Percentiles rank a stretch among this genome's conserved stretches.
These are phyloP conservation scores for Pilatotrama ljubarskyi DNA, from an alignment of 768 basidiomycete genomes.

Conservation along the genomic window DNA sequence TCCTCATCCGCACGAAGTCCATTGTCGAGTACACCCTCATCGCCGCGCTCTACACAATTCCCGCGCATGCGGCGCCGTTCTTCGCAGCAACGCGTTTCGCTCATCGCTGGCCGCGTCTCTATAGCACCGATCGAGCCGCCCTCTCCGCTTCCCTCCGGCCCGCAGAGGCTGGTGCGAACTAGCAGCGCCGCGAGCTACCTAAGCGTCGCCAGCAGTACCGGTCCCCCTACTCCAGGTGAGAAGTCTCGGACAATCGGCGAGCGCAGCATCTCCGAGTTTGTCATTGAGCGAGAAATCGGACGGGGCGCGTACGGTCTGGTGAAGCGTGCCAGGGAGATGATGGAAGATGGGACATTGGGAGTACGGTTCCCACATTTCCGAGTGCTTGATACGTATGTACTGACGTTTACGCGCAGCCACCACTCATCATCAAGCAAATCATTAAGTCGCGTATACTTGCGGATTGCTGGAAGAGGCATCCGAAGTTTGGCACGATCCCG, in stretches of 20 bases:
- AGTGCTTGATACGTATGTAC: slow-evolving; percentile 6
- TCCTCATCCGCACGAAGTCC: slow-evolving; percentile 34
- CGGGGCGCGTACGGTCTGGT: slow-evolving; percentile 96
- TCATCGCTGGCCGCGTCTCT: slow-evolving; percentile 78
- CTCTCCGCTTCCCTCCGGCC: slow-evolving; percentile 58
- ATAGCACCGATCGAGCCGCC: slow-evolving; percentile 78
- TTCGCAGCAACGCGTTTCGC: slow-evolving; percentile 81
- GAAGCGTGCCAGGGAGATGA: slow-evolving; percentile 82
- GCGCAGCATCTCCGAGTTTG: slow-evolving; percentile 81
- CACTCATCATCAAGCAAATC: slow-evolving; percentile 94
- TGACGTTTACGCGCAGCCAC: slow-evolving; percentile 53
- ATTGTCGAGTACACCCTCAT: slow-evolving; percentile 37
- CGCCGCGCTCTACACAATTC: slow-evolving; percentile 42
- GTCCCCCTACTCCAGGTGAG: slow-evolving; percentile 59
- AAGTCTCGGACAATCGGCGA: slow-evolving; percentile 50
- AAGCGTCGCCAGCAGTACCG: slow-evolving; percentile 58
- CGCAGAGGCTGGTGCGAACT: slow-evolving; percentile 64
- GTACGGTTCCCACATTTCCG: slow-evolving; percentile 57
- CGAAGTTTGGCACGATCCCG: slow-evolving; percentile 91
- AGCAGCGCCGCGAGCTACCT: slow-evolving; percentile 64
- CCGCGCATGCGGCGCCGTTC: slow-evolving; percentile 73
- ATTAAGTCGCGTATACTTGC: slow-evolving; percentile 98
- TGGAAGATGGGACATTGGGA: slow-evolving; percentile 74
- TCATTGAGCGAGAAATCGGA: slow-evolving; percentile 86
- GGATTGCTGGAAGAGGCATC: slow-evolving; percentile 99